phyloP scores from a whole-genome alignment of 768 basidiomycete genomes.

The Lentinula guzmanii region DNA sequence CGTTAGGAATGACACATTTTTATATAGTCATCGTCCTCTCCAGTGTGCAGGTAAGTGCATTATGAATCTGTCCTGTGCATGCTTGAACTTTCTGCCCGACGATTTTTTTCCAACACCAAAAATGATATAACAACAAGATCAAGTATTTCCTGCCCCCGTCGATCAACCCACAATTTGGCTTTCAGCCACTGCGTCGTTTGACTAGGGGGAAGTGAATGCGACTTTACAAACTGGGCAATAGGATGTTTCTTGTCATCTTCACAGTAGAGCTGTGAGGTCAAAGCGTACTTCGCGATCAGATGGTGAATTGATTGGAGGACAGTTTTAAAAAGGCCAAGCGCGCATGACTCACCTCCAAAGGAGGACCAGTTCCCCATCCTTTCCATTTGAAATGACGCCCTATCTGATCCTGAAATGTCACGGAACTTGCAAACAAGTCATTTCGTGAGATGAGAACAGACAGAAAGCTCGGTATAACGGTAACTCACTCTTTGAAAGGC shows the following conservation, averaged over 20 bases:
- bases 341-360: conserved; percentile 24
- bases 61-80: neutral
- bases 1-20: too few species aligned
- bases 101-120: conserved; percentile 33
- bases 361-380: conserved; percentile 26
- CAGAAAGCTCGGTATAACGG: neutral
- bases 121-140: conserved; percentile 35
- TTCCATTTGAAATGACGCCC: conserved; percentile 37
- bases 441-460: neutral
- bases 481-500: conserved; percentile 30
- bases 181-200: conserved; percentile 11
- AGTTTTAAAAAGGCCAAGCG: neutral
- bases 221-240: conserved; percentile 30
- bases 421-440: conserved; percentile 21
- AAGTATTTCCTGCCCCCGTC: conserved; percentile 26
- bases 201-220: conserved; percentile 16
- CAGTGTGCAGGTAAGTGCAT: too few species aligned
- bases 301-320: neutral
- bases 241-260: conserved; percentile 26
- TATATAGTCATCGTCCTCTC: neutral
- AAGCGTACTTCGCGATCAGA: neutral
- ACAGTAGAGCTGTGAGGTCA: conserved; percentile 23
- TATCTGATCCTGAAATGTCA: conserved; percentile 25
- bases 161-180: conserved; percentile 25
- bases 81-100: conserved; percentile 24